Conservation (phyloP, 306 rosid species). For the Lupinus albus region DNA sequence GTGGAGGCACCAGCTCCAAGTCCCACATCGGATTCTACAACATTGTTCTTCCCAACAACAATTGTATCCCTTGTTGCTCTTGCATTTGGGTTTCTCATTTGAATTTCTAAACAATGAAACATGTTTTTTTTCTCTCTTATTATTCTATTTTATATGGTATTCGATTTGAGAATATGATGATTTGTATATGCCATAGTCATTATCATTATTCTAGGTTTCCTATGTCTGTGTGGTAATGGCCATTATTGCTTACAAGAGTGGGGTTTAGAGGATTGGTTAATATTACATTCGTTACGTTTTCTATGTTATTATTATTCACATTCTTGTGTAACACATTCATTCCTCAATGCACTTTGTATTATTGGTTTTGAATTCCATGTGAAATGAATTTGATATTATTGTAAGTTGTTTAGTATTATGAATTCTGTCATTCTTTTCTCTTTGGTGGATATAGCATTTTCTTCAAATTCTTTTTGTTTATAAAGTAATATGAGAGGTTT, state of each 20-base stretch:
- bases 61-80: constrained; percentile 46
- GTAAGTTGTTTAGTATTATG: no score
- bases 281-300: background rate
- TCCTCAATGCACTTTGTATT: background rate
- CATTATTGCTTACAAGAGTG: background rate
- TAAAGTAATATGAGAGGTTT: no score
- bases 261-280: background rate
- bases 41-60: constrained; percentile 34
- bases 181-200: background rate
- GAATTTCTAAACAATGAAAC: background rate
- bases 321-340: constrained; percentile 15
- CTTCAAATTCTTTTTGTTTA: no score
- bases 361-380: no score
- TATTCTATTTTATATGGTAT: constrained; percentile 9
- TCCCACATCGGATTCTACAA: constrained; percentile 54
- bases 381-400: no score
- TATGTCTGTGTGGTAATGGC: background rate
- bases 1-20: constrained; percentile 50
- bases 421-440: no score
- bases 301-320: background rate
- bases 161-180: background rate
- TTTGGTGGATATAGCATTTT: no score
- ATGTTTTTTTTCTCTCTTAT: background rate
- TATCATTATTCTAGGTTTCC: background rate
- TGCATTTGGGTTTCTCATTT: constrained; percentile 38